Percentiles rank a stretch among this genome's conserved stretches.
Conservation (phyloP, 768 basidiomycete genomes). For the Collybia sordida region DNA sequence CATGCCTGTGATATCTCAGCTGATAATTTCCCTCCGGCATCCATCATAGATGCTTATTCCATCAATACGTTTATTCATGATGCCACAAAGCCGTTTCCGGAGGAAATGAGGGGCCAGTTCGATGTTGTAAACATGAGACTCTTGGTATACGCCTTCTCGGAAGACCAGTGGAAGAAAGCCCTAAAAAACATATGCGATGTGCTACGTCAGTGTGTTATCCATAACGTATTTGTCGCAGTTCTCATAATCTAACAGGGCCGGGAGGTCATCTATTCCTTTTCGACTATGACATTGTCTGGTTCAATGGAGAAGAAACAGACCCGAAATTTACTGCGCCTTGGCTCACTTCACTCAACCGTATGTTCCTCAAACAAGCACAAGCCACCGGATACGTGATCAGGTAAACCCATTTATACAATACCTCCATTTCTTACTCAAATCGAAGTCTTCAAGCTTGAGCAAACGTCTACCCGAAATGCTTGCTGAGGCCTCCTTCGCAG, state of each 20-base stretch:
- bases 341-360: too few species aligned
- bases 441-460: too few species aligned
- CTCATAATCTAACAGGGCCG: background rate
- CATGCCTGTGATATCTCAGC: slow-evolving; percentile 1
- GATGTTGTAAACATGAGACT: slow-evolving; percentile 4
- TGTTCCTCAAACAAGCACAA: too few species aligned
- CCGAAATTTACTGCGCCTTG: too few species aligned
- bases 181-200: slow-evolving; percentile 1
- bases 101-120: background rate
- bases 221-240: background rate
- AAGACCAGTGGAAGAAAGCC: slow-evolving; percentile 2
- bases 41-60: background rate
- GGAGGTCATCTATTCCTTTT: slow-evolving; percentile 1
- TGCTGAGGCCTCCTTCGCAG: too few species aligned
- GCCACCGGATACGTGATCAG: too few species aligned
- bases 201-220: background rate
- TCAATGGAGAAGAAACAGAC: background rate
- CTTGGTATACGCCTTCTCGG: background rate
- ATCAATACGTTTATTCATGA: slow-evolving; percentile 2
- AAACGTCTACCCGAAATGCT: too few species aligned
- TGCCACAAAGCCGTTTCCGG: slow-evolving; percentile 1
- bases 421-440: too few species aligned
- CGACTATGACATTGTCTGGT: slow-evolving; percentile 5
- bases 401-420: too few species aligned
- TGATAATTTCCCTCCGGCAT: background rate